Percentiles rank a stretch among this genome's conserved stretches.
Evolutionary conservation across 495 filamentous ascomycete species (phyloP).

Genomic region (Hypoxylon fragiforme): DNA sequence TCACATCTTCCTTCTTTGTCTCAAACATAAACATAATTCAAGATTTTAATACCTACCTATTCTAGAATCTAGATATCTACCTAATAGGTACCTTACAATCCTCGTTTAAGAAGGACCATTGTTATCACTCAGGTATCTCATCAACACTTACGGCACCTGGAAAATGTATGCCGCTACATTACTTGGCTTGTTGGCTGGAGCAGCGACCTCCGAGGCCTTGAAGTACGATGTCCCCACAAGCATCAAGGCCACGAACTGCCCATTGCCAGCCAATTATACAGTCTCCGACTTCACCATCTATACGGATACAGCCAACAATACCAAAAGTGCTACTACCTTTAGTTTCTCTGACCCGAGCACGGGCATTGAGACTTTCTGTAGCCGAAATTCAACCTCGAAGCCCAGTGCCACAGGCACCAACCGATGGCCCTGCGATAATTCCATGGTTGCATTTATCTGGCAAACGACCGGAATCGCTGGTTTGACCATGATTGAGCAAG

Average conservation of each 20-base stretch:
- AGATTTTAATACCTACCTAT: too few relatives aligned
- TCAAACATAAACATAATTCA: not conserved
- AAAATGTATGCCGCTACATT: slow-evolving; percentile 15
- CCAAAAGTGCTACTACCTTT: slow-evolving; percentile 23
- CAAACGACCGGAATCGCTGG: slow-evolving; percentile 29
- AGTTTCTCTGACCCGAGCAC: slow-evolving; percentile 30
- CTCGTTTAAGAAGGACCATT: slow-evolving; percentile 6
- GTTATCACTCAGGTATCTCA: too few relatives aligned
- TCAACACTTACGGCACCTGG: not conserved
- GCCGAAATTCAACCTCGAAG: slow-evolving; percentile 31
- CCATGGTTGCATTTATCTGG: slow-evolving; percentile 31
- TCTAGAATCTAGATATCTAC: too few relatives aligned
- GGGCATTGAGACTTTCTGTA: slow-evolving; percentile 29
- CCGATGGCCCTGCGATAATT: slow-evolving; percentile 32
- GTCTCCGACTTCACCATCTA: slow-evolving; percentile 31
- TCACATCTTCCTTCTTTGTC: not conserved
- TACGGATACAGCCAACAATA: slow-evolving; percentile 16
- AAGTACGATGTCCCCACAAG: slow-evolving; percentile 14
- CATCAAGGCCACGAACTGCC: slow-evolving; percentile 20
- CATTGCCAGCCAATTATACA: slow-evolving; percentile 27
- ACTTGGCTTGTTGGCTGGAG: slow-evolving; percentile 9
- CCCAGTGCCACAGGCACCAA: slow-evolving; percentile 19
- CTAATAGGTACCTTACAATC: not conserved
- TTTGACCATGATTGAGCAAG: slow-evolving; percentile 29
- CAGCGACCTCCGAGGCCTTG: slow-evolving; percentile 17